Evolutionary conservation across 208 protist species (phyloP), one percentile per base, ranked within the genome.

Genomic region (Crithidia fasciculata): DNA sequence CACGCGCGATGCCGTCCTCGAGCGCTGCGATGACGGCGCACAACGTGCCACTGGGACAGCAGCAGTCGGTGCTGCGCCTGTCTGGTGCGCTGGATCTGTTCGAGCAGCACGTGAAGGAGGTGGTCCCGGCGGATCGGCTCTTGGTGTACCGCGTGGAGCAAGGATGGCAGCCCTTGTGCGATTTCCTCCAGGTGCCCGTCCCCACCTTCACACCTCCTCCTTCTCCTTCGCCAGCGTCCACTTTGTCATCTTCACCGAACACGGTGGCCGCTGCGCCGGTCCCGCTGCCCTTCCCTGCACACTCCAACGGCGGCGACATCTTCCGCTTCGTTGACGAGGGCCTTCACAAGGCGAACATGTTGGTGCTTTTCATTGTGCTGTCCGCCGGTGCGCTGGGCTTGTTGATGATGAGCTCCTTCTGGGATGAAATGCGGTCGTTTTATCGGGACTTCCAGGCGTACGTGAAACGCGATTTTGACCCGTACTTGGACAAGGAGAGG

Each of bases 111-210:
- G 85, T 96, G 45, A 87, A 83, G 74, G 76, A 85, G 36, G 77
- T 87, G 6, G 86, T 94, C 19, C 89, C 92, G 54, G 64, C 78
- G 2, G 92, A 96, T 64, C 85, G 92, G 4, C 75, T 96, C 59
- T 83, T 96, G 37, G 81, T 96, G 5, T 96, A 88, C 74, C 85
- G 83, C 40, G 71, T 88, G 37, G 72, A 72, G 37, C 86, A 93
- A 8, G 92, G 92, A n/a, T 96, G 92, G 92, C 80, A 80, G 61
- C 87, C 89, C 13, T 72, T 96, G 39, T 96, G 89, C 68, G 41
- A 41, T 7, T 96, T 96, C 71, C 81, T 96, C 3, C 67, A 69
- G 36, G 70, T 78, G 57, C 84, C 81, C 8, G 60, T 89, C 7
- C 88, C 87, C 15, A 70, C 63, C 54, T 52, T 5, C 19, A 2